These are phyloP conservation scores for Aspergillus novofumigatus DNA, from an alignment of 2,329 filamentous ascomycete species.

Conservation along the genomic window DNA sequence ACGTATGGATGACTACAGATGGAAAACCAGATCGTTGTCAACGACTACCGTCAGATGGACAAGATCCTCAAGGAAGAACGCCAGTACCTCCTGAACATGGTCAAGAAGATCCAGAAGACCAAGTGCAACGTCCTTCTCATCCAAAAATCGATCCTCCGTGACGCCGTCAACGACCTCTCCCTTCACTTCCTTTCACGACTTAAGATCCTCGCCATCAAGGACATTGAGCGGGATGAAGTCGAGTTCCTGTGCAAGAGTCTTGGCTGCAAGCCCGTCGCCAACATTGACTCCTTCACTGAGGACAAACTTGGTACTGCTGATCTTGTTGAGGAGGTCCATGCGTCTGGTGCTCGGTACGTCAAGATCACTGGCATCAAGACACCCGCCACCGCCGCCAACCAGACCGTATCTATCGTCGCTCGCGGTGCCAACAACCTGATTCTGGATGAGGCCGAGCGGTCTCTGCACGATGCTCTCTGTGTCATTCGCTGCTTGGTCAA, in stretches of 20 bases:
- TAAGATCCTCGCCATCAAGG: conserved; percentile 92
- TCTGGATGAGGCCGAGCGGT: conserved; percentile 93
- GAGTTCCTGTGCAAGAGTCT: conserved; percentile 99
- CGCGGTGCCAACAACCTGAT: conserved; percentile 92
- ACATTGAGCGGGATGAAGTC: conserved; percentile 97
- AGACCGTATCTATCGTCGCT: conserved; percentile 92
- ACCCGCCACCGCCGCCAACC: conserved; percentile 52
- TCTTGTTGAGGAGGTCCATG: conserved; percentile 85
- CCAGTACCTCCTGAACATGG: conserved; percentile 95
- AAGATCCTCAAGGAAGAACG: conserved; percentile 99
- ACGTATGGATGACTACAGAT: conserved; percentile 54
- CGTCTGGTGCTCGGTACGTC: conserved; percentile 83
- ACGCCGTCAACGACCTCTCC: conserved; percentile 95
- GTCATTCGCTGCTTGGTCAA: conserved; percentile 97
- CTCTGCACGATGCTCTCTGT: conserved; percentile 93
- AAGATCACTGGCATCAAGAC: conserved; percentile 90
- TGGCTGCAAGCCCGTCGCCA: conserved; percentile 97
- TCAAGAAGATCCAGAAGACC: conserved; percentile 99
- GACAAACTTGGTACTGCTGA: conserved; percentile 95
- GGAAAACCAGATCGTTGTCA: conserved; percentile 99
- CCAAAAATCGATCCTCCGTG: conserved; percentile 95
- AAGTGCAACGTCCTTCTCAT: conserved; percentile 99
- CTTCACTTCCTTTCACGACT: conserved; percentile 97
- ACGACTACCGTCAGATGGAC: conserved; percentile 99
- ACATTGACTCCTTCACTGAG: conserved; percentile 97